Base-by-base conservation (phyloP, 2,329 filamentous ascomycete genomes). In the Basipetospora chlamydospora region DNA sequence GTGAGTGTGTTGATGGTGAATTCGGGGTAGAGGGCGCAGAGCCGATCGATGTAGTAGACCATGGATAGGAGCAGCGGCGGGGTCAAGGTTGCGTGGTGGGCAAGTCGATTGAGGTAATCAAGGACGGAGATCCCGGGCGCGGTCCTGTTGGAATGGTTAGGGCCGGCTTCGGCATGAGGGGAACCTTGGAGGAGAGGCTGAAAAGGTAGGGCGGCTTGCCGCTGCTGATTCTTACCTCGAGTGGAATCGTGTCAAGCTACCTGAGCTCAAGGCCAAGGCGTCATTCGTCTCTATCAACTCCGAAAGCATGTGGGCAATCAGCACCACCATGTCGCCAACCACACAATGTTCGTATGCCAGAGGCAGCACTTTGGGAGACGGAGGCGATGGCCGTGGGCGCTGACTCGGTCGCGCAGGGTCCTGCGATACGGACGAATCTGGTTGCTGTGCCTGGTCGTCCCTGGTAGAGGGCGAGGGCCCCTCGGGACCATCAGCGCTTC, bases 1-100 rank as follows among this genome's bases (percentile, higher is more conserved):
- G 90, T 98, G 15, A 98, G 67, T 32, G 85, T 94, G 53, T 87
- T 94, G 47, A 98, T 92, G 20, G 87, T 95, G 56, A 98, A 98
- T 32, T 88, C 82, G 3, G 84, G 81, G 54, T 95, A 98, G 41
- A 93, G 66, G 9, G 83, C 79, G 57, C 88, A 98, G 16, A 98
- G 70, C 22, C 86, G 79, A 59, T 98, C 90, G 49, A 98, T 96
- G 51, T 96, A 98, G 54, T 92, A 98, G 39, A 98, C 90, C 85
- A 98, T 96, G 47, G 87, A 90, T 25, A 98, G 73, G n/a, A 98
- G 68, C 35, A 98, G 80, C 1, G 90, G 88, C 10, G 90, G 87
- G 6, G 85, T 86, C 3, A 98, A 68, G 0, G 88, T 95, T 18
- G 90, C 90, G 54, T 98, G 90, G 41, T 86, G 85, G 17, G 92